Conservation (phyloP, 2,329 filamentous ascomycete species). For the Drechslerella dactyloides region DNA sequence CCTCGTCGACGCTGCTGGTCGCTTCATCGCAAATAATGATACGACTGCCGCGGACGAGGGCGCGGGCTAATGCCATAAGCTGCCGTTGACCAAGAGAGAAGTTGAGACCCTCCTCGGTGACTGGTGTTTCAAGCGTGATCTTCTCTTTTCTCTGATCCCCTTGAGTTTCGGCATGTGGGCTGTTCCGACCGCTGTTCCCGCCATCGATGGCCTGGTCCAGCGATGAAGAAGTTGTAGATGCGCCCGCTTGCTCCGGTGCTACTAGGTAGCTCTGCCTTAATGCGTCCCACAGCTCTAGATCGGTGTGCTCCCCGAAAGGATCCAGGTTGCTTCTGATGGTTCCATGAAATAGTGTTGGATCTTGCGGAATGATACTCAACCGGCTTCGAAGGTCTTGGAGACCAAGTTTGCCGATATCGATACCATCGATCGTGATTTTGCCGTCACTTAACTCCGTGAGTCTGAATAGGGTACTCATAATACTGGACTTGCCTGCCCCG, state of each 20-base stretch:
- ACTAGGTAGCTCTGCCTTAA: conserved; percentile 78
- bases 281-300: conserved; percentile 78
- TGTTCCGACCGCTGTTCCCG: conserved; percentile 52
- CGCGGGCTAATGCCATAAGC: conserved; percentile 90
- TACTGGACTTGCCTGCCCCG: conserved; percentile 80
- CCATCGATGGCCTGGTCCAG: conserved; percentile 12
- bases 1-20: conserved; percentile 90
- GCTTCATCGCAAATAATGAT: conserved; percentile 99
- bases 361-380: conserved; percentile 82
- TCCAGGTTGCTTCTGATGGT: conserved; percentile 81
- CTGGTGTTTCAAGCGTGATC: conserved; percentile 80
- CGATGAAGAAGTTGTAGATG: conserved; percentile 15
- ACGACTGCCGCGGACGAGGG: conserved; percentile 81
- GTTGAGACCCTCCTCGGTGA: conserved; percentile 94
- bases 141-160: conserved; percentile 61
- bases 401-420: conserved; percentile 75
- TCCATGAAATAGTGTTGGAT: conserved; percentile 81
- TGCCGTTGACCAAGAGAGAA: conserved; percentile 95
- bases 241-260: conserved; percentile 48
- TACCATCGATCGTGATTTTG: conserved; percentile 69
- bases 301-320: conserved; percentile 78
- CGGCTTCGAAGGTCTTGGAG: conserved; percentile 77
- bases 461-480: conserved; percentile 82
- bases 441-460: conserved; percentile 71
- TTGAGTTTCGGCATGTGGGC: conserved; percentile 53